Evolutionary conservation across 2,329 filamentous ascomycete species (phyloP), one percentile per base, ranked within the genome.

Genomic region (Trichoderma arundinaceum): DNA sequence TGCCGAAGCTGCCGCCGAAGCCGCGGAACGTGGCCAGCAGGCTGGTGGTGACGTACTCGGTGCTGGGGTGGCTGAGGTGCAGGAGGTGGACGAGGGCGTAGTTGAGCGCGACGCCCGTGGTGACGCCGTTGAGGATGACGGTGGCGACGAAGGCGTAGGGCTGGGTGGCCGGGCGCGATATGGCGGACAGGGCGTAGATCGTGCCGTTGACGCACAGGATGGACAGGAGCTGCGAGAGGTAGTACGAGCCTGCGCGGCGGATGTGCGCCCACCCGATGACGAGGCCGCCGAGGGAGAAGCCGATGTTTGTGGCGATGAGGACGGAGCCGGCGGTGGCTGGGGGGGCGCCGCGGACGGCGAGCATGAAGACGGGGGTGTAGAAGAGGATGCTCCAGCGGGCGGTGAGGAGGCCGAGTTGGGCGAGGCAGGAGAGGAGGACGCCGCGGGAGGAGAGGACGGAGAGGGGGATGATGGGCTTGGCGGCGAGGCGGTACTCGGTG

Each of bases 1-100:
- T 90, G 2, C 92, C 92, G 71, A 96, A 95, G 59, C 88, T 90
- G 13, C 91, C 91, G 0, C 91, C 90, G 69, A 95, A 94, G 5
- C 91, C 91, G 4, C 92, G 85, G 77, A 94, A 94, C 0, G 92
- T 96, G 33, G 89, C 87, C 4, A 94, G 78, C 48, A 96, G 80
- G 12, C 91, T 90, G 0, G 90, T 92, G 3, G 90, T 87, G 57
- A 95, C 87, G 72, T 91, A 92, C 71, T 94, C 90, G 1, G 88
- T 86, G 7, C 86, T 82, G 0, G 85, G 81, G 0, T 81, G 80
- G 0, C 89, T 90, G 5, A 94, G 81, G 74, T 95, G 90, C 4
- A 96, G 82, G 5, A 94, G 76, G 72, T 96, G 92, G 0, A 92
- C 91, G 2, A 96, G 83, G 0, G 90, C 91, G 77, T 96, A 96